Conservation (phyloP, 805 yeast genomes). For the Kazachstania viticola region DNA sequence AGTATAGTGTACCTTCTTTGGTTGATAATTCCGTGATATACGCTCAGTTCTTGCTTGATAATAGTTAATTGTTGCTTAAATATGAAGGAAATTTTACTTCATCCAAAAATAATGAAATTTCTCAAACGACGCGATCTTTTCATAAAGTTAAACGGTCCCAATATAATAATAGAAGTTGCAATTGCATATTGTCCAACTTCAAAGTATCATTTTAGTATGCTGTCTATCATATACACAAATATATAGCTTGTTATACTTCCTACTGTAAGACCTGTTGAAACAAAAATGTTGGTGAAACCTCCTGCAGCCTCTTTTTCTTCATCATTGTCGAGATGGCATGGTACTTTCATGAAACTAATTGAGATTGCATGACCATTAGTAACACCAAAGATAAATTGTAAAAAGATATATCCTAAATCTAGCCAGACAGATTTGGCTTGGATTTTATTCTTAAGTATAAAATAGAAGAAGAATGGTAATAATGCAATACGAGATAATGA, state of each 20-base stretch:
- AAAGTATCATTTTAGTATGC: neutral
- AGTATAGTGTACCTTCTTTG: too few species aligned
- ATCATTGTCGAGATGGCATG: constrained; percentile 44
- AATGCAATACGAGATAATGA: constrained; percentile 45
- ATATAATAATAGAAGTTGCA: neutral
- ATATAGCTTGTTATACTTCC: constrained; percentile 73
- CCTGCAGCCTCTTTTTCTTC: constrained; percentile 85
- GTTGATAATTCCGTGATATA: too few species aligned
- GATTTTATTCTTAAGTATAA: constrained; percentile 27
- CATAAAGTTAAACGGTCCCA: neutral
- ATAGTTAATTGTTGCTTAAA: too few species aligned
- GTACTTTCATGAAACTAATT: constrained; percentile 68
- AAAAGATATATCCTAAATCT: constrained; percentile 53
- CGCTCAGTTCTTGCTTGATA: too few species aligned
- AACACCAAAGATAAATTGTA: constrained; percentile 73
- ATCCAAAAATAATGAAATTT: too few species aligned
- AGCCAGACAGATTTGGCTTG: constrained; percentile 26
- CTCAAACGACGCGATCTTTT: neutral
- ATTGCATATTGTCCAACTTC: neutral
- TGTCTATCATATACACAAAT: constrained; percentile 32
- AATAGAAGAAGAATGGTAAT: constrained; percentile 61
- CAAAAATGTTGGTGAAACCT: constrained; percentile 74
- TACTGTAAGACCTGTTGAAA: constrained; percentile 63
- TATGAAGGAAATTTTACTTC: too few species aligned
- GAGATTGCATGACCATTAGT: constrained; percentile 82